Base-by-base conservation (phyloP, 2,329 filamentous ascomycete genomes). In the Hymenotorrendiella dingleyae region DNA sequence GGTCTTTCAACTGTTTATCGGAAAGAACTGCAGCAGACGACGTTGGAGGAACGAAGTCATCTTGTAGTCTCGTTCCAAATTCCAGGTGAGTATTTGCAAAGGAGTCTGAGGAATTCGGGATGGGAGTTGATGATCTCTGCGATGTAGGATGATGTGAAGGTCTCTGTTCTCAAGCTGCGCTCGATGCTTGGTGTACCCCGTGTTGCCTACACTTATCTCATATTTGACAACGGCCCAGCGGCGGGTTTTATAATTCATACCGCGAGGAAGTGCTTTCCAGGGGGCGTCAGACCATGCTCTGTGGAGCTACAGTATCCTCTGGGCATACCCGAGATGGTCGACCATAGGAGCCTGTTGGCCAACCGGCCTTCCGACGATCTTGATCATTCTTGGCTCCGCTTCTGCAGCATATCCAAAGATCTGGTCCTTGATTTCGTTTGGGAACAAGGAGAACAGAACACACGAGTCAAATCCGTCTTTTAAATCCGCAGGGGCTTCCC, bases 151-250 rank as follows among this genome's bases (percentile, higher is more conserved):
- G 93, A 86, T 0, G 93, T 98, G 65, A 98, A 98, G 0, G 93
- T 98, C 69, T 98, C 93, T 0, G 86, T 93, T 59, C 93, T 85
- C 47, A 98, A 76, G 59, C 93, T 83, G 57, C 90, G 89, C 80
- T 98, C 98, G 60, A 98, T 79, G 71, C 94, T 97, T 22, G 86
- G n/a, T n/a, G n/a, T n/a, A n/a, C n/a, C n/a, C n/a, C n/a, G n/a
- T n/a, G n/a, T n/a, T n/a, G n/a, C n/a, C n/a, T n/a, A n/a, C n/a
- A n/a, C n/a, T n/a, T n/a, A n/a, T n/a, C n/a, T n/a, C n/a, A n/a
- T n/a, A n/a, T n/a, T n/a, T n/a, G n/a, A n/a, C n/a, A n/a, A n/a
- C n/a, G n/a, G n/a, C n/a, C n/a, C n/a, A n/a, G n/a, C n/a, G n/a
- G n/a, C n/a, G n/a, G n/a, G n/a, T n/a, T n/a, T n/a, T n/a, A n/a